Evolutionary conservation across 768 basidiomycete species (phyloP), one percentile per base, ranked within the genome.

Genomic region (Panus rudis): DNA sequence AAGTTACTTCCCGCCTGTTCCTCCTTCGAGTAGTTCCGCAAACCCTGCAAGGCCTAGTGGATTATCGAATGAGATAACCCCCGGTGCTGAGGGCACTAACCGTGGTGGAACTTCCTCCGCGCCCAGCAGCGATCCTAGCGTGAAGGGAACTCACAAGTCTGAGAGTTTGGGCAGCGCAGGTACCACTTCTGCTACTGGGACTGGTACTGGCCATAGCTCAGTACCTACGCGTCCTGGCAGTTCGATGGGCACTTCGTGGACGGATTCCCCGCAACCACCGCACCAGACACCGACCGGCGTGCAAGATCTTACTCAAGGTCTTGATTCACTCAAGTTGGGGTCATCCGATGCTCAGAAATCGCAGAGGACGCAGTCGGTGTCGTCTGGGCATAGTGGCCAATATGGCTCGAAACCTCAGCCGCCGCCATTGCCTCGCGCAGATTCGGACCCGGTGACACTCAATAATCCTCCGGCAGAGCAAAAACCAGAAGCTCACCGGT

Each of bases 1-100:
- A 42, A 62, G 68, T 13, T 74, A 74, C 55, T 73, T 74, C 55
- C 71, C 71, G 35, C 64, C 61, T 16, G 55, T 72, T 21, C 48
- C 60, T 8, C 51, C 54, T 25, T 16, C 31, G 22, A 19, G 20
- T 13, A 17, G 37, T 10, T 32, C 47, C 10, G 17, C 28, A 14
- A 8, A 40, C 16, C 14, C 38, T 13, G 41, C 44, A 43, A 35
- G 50, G 16, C 46, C 55, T 30, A 60, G 57, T 50, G 54, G 55
- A 42, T 55, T 60, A n/a, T 53, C 57, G 35, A 40, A 55, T 47
- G 62, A 61, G 50, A 55, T 64, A 17, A 7, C 52, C 40, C 46
- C 38, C 12, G 52, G 52, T 6, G 50, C 46, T 21, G 22, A 38
- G 14, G 46, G 42, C 31, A 38, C 25, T 11, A 45, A 42, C 22